These are phyloP conservation scores for Solanum etuberosum DNA, from an alignment of 257 asterid genomes.

Conservation along the genomic window DNA sequence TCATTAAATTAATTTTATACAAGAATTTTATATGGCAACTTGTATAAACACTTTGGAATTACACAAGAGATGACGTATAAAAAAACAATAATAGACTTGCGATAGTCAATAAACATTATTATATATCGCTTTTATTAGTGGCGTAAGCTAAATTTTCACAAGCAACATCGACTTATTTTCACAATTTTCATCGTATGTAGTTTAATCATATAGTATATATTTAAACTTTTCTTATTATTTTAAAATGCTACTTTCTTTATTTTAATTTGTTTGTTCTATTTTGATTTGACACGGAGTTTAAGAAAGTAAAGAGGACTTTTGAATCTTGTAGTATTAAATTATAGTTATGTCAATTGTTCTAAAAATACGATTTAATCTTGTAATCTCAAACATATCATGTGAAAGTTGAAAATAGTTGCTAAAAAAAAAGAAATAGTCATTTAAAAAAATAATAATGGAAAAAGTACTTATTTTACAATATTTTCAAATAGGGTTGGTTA, in stretches of 20 bases:
- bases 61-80: background rate
- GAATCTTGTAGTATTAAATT: background rate
- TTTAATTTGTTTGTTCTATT: too few relatives aligned
- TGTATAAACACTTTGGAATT: background rate
- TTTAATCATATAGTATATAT: too few relatives aligned
- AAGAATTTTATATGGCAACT: background rate
- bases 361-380: background rate
- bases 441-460: too few relatives aligned
- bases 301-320: too few relatives aligned
- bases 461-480: background rate
- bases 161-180: background rate
- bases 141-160: background rate
- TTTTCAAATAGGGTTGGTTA: background rate
- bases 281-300: too few relatives aligned
- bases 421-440: too few relatives aligned
- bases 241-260: background rate
- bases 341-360: too few relatives aligned
- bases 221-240: background rate
- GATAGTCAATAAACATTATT: background rate
- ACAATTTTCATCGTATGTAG: background rate
- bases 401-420: too few relatives aligned
- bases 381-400: background rate
- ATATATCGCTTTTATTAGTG: background rate
- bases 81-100: background rate
- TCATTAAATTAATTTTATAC: background rate